A percentile compares a stretch with the other conserved stretches of the same genome.
Conservation (phyloP, 2,329 filamentous ascomycete genomes). For the Diaporthe ilicicola region DNA sequence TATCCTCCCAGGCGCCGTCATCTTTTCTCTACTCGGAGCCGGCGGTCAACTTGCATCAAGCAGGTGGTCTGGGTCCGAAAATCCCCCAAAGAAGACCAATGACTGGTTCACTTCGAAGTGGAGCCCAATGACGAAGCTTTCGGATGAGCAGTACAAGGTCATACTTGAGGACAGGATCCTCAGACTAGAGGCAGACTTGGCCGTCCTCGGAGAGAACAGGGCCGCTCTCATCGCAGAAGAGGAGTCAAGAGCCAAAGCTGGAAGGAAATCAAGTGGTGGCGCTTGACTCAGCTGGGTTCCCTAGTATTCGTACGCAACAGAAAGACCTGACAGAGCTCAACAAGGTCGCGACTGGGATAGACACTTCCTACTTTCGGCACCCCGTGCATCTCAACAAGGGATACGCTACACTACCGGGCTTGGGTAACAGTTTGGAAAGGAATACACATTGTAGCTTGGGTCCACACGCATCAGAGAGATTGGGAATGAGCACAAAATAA, state of each 20-base stretch:
- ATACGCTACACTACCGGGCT: too few relatives aligned
- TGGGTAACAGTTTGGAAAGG: neutral
- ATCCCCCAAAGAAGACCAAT: slow-evolving; percentile 4
- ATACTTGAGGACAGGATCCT: slow-evolving; percentile 77
- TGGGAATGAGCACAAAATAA: neutral
- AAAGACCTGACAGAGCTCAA: neutral
- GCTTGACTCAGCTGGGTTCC: neutral
- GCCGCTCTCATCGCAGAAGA: slow-evolving; percentile 45
- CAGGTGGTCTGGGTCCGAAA: neutral
- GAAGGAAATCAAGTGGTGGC: neutral
- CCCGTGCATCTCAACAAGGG: too few relatives aligned
- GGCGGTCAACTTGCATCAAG: slow-evolving; percentile 43
- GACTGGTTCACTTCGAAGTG: slow-evolving; percentile 68
- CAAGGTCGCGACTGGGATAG: neutral
- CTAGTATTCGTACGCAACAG: neutral
- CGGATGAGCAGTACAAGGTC: slow-evolving; percentile 75
- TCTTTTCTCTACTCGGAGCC: slow-evolving; percentile 53
- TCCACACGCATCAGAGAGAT: too few relatives aligned
- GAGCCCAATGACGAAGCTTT: slow-evolving; percentile 75
- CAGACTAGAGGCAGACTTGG: slow-evolving; percentile 77
- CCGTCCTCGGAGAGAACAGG: slow-evolving; percentile 81
- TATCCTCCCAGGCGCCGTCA: slow-evolving; percentile 59
- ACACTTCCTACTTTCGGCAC: neutral
- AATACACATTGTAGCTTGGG: too few relatives aligned
- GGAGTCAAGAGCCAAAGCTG: neutral